Percentiles rank a stretch among this genome's conserved stretches.
These are phyloP conservation scores for Exophiala alcalophila DNA, from an alignment of 2,329 filamentous ascomycete species.

Conservation along the genomic window DNA sequence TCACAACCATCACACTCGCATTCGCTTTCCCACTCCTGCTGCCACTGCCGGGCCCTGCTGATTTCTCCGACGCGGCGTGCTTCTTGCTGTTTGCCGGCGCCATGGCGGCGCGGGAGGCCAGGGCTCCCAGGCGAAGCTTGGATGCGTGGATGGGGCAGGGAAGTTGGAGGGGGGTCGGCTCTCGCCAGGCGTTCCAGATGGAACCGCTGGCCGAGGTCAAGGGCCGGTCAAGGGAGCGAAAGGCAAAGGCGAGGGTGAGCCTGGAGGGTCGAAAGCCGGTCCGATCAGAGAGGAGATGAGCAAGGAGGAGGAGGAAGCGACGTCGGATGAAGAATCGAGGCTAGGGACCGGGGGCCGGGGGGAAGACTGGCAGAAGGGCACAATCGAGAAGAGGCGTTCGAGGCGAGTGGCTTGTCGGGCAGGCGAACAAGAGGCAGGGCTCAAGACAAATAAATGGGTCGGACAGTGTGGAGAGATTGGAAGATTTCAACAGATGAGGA, in stretches of 20 bases:
- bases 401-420: too few relatives aligned
- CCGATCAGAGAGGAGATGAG: slow-evolving; percentile 6
- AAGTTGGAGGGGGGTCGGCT: slow-evolving; percentile 19
- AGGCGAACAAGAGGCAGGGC: too few relatives aligned
- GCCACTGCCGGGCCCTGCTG: slow-evolving; percentile 11
- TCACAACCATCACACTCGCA: too few relatives aligned
- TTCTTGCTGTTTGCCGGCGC: slow-evolving; percentile 20
- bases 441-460: too few relatives aligned
- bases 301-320: slow-evolving; percentile 1
- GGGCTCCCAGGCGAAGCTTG: too few relatives aligned
- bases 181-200: slow-evolving; percentile 12
- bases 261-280: slow-evolving; percentile 8
- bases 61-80: slow-evolving; percentile 25
- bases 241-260: slow-evolving; percentile 4
- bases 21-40: too few relatives aligned
- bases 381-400: too few relatives aligned
- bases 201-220: slow-evolving; percentile 10
- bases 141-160: slow-evolving; percentile 14
- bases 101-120: slow-evolving; percentile 20
- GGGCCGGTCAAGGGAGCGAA: slow-evolving; percentile 1
- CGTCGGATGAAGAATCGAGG: too few relatives aligned
- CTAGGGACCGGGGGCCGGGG: too few relatives aligned
- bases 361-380: too few relatives aligned
- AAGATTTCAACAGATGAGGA: too few relatives aligned
- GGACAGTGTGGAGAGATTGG: too few relatives aligned